Evolutionary conservation across 208 protist species (phyloP).

Genomic region (Trypanosomatidae sp.): DNA sequence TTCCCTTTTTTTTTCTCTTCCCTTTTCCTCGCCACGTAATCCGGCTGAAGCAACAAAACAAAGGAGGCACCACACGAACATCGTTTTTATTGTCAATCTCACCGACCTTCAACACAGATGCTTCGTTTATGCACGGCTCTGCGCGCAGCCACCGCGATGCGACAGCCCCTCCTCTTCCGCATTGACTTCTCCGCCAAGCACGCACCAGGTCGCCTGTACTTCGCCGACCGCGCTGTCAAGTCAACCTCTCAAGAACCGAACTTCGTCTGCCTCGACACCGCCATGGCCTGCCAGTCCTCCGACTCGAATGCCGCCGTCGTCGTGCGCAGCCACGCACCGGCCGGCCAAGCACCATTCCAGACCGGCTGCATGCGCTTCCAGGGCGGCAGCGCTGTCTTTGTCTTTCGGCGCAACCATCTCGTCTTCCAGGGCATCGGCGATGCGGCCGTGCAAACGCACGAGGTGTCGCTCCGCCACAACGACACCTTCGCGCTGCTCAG

Average conservation of each 20-base stretch:
- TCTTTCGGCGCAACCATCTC: conserved; percentile 49
- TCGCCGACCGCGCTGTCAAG: conserved; percentile 82
- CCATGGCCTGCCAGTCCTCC: conserved; percentile 41
- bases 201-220: conserved; percentile 37
- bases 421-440: conserved; percentile 70
- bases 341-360: conserved; percentile 10
- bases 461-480: conserved; percentile 42
- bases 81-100: not conserved
- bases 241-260: conserved; percentile 32
- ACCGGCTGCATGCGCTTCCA: conserved; percentile 41
- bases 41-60: no score
- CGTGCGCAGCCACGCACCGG: conserved; percentile 16
- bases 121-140: conserved; percentile 9
- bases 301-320: conserved; percentile 41
- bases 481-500: conserved; percentile 65
- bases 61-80: not conserved
- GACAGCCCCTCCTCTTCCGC: conserved; percentile 17
- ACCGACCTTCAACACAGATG: no score
- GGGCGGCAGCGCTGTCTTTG: conserved; percentile 42
- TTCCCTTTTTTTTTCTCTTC: no score
- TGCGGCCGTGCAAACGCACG: conserved; percentile 34
- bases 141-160: conserved; percentile 7
- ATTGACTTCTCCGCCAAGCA: conserved; percentile 22
- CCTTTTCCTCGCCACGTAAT: no score
- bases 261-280: conserved; percentile 58